phyloP scores from a whole-genome alignment of 371 early-diverging fungal genomes.

The Mucor piriformis region DNA sequence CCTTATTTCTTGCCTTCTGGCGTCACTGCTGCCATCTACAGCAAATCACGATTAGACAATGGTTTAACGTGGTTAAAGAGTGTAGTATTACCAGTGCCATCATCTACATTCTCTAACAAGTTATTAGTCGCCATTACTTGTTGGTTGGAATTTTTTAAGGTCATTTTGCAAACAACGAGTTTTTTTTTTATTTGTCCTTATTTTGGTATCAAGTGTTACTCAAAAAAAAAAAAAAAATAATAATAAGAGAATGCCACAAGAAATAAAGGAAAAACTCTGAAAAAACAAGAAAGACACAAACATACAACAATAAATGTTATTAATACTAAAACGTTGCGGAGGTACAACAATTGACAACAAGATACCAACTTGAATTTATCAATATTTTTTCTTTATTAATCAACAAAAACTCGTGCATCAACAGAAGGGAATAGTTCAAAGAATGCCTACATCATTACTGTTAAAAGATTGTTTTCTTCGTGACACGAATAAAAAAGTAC shows the following conservation, averaged over 20 bases:
- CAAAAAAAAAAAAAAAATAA: not conserved
- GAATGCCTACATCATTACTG: slow-evolving; percentile 9
- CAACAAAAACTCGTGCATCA: slow-evolving; percentile 19
- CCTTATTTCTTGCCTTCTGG: no score
- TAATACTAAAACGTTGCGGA: slow-evolving; percentile 5
- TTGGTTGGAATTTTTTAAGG: not conserved
- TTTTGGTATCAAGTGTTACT: not conserved
- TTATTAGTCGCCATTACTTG: not conserved
- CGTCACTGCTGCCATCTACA: not conserved
- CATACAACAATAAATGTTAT: not conserved
- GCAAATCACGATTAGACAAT: no score
- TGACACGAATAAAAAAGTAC: no score
- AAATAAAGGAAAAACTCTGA: not conserved
- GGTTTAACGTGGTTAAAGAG: no score
- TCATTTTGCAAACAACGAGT: no score
- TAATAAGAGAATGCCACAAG: not conserved
- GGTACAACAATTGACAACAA: slow-evolving; percentile 13
- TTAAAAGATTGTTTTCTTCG: no score
- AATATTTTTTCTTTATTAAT: slow-evolving; percentile 10
- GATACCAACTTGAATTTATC: not conserved
- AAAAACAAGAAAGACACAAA: not conserved
- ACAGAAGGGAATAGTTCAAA: slow-evolving; percentile 30
- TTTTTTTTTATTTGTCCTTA: not conserved
- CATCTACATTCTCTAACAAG: not conserved
- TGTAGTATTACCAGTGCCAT: not conserved